Evolutionary conservation across 495 filamentous ascomycete genomes (phyloP).

Genomic region (Corynascus novoguineensis): DNA sequence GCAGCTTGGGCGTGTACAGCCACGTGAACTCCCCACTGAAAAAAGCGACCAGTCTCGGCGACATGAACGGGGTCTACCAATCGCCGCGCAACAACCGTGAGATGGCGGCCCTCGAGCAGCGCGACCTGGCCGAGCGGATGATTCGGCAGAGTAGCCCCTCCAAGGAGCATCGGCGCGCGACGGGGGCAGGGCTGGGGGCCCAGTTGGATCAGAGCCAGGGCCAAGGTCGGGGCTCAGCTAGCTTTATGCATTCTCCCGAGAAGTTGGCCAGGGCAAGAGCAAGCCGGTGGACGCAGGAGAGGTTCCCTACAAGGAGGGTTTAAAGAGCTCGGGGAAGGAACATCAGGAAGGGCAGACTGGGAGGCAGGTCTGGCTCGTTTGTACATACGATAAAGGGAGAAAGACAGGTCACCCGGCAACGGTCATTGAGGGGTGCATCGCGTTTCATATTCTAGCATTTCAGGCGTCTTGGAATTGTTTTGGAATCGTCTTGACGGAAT

Average conservation of each 20-base stretch:
- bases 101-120: constrained; percentile 49
- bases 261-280: constrained; percentile 28
- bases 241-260: constrained; percentile 21
- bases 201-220: not conserved
- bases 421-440: not conserved
- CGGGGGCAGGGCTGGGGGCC: not conserved
- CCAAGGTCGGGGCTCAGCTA: not conserved
- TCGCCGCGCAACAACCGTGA: constrained; percentile 50
- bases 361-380: too few relatives aligned
- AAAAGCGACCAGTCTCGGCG: constrained; percentile 50
- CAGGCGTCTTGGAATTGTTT: not conserved
- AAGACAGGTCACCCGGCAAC: not conserved
- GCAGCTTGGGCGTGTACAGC: constrained; percentile 71
- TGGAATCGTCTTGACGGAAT: not conserved
- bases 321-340: not conserved
- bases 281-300: constrained; percentile 33
- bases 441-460: not conserved
- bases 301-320: constrained; percentile 37
- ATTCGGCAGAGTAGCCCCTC: constrained; percentile 26
- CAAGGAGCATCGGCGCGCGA: constrained; percentile 19
- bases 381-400: too few relatives aligned
- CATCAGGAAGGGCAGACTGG: too few relatives aligned
- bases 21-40: constrained; percentile 78
- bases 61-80: constrained; percentile 29
- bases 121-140: constrained; percentile 29